These are phyloP conservation scores for Bipolaris victoriae DNA, from an alignment of 2,329 filamentous ascomycete genomes.

Conservation along the genomic window DNA sequence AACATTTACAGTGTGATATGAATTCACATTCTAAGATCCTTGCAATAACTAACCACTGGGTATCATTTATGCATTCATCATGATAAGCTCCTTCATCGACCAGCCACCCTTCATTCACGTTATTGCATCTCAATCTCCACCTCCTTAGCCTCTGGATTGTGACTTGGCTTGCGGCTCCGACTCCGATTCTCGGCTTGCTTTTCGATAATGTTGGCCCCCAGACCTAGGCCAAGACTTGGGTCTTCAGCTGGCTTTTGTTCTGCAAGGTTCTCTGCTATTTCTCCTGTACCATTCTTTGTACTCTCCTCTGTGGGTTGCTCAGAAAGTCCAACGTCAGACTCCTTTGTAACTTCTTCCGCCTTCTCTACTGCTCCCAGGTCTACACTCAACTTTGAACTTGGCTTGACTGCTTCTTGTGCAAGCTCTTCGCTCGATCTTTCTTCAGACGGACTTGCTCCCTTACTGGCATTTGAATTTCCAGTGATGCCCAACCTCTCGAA, in stretches of 20 bases:
- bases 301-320: not conserved
- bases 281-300: not conserved
- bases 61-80: constrained; percentile 13
- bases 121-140: constrained; percentile 48
- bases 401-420: constrained; percentile 14
- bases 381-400: constrained; percentile 15
- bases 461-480: constrained; percentile 12
- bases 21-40: not conserved
- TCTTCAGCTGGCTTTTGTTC: not conserved
- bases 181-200: constrained; percentile 23
- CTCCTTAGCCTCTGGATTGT: constrained; percentile 27
- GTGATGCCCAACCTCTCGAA: constrained; percentile 41
- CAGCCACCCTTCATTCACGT: not conserved
- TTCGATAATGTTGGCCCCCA: constrained; percentile 14
- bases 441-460: constrained; percentile 25
- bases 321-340: not conserved
- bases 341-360: not conserved
- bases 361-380: not conserved
- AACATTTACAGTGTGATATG: not conserved
- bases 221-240: constrained; percentile 5
- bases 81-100: not conserved
- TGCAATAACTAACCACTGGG: not conserved
- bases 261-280: not conserved
- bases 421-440: constrained; percentile 21
- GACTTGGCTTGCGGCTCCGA: constrained; percentile 27